A percentile compares a stretch with the other conserved stretches of the same genome.
Evolutionary conservation across 192 early-diverging fungal genomes (phyloP).

Genomic region (Haplosporangium gracile): DNA sequence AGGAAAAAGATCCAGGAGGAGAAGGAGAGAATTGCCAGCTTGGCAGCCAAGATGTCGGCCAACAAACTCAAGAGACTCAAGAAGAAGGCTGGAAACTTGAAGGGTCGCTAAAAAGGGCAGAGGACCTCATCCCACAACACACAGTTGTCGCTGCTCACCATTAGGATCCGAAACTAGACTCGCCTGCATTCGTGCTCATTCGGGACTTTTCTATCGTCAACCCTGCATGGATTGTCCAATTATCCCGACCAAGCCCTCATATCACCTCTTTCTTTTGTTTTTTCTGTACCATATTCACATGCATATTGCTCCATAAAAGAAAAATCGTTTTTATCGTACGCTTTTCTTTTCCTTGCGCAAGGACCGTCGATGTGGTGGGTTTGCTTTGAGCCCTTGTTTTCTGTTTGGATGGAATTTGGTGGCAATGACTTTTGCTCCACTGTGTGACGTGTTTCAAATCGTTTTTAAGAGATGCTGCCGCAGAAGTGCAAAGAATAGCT

Average conservation of each 20-base stretch:
- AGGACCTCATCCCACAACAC: background rate
- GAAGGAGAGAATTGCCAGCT: slow-evolving; percentile 55
- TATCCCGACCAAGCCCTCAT: background rate
- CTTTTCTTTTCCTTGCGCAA: background rate
- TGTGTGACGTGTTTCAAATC: slow-evolving; percentile 9
- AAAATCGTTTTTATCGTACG: background rate
- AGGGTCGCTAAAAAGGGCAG: slow-evolving; percentile 32
- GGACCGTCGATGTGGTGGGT: background rate
- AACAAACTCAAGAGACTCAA: slow-evolving; percentile 55
- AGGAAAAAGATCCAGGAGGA: slow-evolving; percentile 59
- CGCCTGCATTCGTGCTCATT: background rate
- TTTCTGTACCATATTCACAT: background rate
- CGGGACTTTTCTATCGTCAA: background rate
- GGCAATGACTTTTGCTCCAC: background rate
- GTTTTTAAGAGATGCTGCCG: background rate
- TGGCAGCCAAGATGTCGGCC: slow-evolving; percentile 56
- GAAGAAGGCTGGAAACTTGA: slow-evolving; percentile 56
- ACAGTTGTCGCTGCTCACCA: background rate
- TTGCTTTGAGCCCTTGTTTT: too few species aligned
- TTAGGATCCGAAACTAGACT: background rate
- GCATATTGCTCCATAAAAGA: background rate
- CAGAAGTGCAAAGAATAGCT: background rate
- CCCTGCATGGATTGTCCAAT: background rate
- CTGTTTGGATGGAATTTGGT: background rate
- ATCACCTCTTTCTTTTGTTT: background rate